Evolutionary conservation across 257 asterid species (phyloP), one percentile per base, ranked within the genome.

Genomic region (Penstemon davidsonii): DNA sequence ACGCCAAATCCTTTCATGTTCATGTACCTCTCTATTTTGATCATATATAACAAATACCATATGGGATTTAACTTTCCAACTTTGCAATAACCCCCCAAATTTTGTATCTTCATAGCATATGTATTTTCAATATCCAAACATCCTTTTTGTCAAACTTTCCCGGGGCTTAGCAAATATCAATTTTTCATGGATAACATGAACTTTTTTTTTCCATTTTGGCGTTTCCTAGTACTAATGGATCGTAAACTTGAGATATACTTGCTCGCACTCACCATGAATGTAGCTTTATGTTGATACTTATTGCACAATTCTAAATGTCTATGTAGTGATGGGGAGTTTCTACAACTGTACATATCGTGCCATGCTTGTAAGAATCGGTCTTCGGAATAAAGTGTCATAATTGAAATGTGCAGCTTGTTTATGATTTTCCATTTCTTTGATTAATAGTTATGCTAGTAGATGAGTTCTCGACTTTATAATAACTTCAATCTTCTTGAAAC

Each of bases 401-500:
- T 15, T 15, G 18, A 15, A 15, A 15, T 15, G 18, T 15, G 18
- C 18, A 15, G 18, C 18, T 15, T 15, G 18, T 15, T 15, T 15
- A 15, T 15, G 18, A 15, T 15, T 15, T 15, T 15, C 11, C 51
- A 52, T 42, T 60, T 25, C n/a, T 40, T 43, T 13, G 0, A 7
- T 8, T 46, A 44, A 3, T 41, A 36, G 7, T 61, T 44, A 5
- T 58, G 46, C 37, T 8, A 67, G 38, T 40, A 36, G 33, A 10
- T 49, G 45, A 12, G 66, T 44, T 64, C n/a, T 7, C 46, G 55
- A 41, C 13, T 39, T 64, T 50, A 46, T 55, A 6, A 38, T 57
- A 52, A 55, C 66, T 49, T 72, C 12, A 46, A 46, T 64, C 19
- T 11, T 68, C 15, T 5, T 69, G 25, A 37, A 46, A 67, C 80